These are phyloP conservation scores for Dryas drummondii DNA, from an alignment of 306 rosid species.

Conservation along the genomic window DNA sequence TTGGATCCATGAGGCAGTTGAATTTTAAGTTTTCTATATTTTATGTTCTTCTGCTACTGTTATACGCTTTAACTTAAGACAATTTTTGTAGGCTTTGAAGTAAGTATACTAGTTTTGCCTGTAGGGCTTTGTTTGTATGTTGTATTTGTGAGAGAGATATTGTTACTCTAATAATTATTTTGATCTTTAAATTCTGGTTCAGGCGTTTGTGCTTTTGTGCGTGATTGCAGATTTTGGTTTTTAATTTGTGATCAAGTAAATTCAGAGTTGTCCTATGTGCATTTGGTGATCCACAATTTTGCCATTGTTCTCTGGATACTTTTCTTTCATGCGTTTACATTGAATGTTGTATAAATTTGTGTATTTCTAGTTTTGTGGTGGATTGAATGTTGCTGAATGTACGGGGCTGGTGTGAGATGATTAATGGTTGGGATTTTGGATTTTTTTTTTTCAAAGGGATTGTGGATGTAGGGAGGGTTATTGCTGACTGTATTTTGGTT, in stretches of 20 bases:
- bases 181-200: not conserved
- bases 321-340: not conserved
- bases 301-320: not conserved
- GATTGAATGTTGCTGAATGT: not conserved
- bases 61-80: slow-evolving; percentile 3
- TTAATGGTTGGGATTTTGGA: no score
- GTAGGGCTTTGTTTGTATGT: slow-evolving; percentile 19
- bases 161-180: slow-evolving; percentile 9
- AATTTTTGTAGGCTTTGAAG: slow-evolving; percentile 31
- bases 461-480: no score
- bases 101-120: slow-evolving; percentile 18
- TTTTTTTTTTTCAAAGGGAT: no score
- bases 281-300: not conserved
- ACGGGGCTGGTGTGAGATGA: no score
- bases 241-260: no score
- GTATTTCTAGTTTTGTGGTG: not conserved
- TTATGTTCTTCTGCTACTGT: slow-evolving; percentile 37
- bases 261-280: not conserved
- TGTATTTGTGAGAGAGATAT: slow-evolving; percentile 23
- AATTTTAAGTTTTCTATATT: slow-evolving; percentile 19
- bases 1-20: slow-evolving; percentile 19
- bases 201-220: not conserved
- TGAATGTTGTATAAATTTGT: not conserved
- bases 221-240: not conserved
- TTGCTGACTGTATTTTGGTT: no score